Evolutionary conservation across 768 basidiomycete genomes (phyloP).

Genomic region (Podaxis pistillaris): DNA sequence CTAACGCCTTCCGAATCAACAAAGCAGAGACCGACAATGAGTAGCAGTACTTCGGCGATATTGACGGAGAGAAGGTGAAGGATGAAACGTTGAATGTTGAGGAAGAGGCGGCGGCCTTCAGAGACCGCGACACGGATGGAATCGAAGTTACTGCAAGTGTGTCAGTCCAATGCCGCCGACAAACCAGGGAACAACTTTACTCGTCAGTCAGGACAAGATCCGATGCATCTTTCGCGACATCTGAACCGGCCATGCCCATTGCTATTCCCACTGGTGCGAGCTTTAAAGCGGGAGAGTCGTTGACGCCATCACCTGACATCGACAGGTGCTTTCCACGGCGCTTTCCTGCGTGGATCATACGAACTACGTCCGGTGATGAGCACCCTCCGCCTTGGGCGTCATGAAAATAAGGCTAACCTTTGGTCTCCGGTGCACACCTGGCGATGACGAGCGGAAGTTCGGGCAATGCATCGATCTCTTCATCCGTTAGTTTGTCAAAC

Average conservation of each 20-base stretch:
- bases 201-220: conserved; percentile 60
- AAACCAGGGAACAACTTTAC: conserved; percentile 21
- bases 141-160: conserved; percentile 44
- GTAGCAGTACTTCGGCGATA: conserved; percentile 51
- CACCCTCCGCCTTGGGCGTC: no score
- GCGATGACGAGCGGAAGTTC: conserved; percentile 61
- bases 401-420: conserved; percentile 24
- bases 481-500: conserved; percentile 53
- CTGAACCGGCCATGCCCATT: conserved; percentile 55
- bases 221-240: conserved; percentile 54
- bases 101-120: conserved; percentile 57
- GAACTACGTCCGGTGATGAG: conserved; percentile 23
- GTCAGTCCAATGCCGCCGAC: not conserved
- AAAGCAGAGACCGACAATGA: conserved; percentile 59
- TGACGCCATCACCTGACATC: conserved; percentile 61
- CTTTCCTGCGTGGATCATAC: conserved; percentile 59
- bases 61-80: conserved; percentile 53
- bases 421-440: conserved; percentile 54
- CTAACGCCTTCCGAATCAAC: conserved; percentile 43
- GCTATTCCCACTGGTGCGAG: conserved; percentile 55
- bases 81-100: conserved; percentile 56
- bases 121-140: conserved; percentile 57
- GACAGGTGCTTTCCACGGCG: conserved; percentile 50
- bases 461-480: conserved; percentile 44
- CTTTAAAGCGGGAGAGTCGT: conserved; percentile 58